Percentiles rank a stretch among this genome's conserved stretches.
Evolutionary conservation across 495 filamentous ascomycete genomes (phyloP).

Genomic region (Trichoderma asperelloides): DNA sequence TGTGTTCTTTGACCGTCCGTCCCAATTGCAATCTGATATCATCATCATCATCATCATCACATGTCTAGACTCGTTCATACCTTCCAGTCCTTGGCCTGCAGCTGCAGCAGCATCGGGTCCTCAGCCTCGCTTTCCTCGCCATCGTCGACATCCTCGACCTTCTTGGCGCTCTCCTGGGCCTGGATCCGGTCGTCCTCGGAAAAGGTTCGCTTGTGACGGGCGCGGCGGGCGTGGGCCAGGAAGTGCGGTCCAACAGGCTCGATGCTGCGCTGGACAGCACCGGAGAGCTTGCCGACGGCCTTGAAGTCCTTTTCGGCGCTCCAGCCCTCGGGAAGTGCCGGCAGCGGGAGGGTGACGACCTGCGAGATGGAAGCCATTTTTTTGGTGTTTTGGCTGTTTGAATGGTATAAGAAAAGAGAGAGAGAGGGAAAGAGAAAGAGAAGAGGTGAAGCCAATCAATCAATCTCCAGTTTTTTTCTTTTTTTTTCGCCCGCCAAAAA

Average conservation of each 20-base stretch:
- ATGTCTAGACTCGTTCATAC: constrained; percentile 31
- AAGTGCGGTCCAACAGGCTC: constrained; percentile 97
- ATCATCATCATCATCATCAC: not conserved
- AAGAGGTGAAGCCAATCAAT: constrained; percentile 11
- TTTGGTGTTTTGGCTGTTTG: not conserved
- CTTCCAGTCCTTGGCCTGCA: constrained; percentile 99
- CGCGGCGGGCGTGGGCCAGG: constrained; percentile 90
- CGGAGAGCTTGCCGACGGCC: constrained; percentile 57
- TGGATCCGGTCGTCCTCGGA: constrained; percentile 97
- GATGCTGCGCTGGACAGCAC: constrained; percentile 68
- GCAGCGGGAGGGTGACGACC: constrained; percentile 48
- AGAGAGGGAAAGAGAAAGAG: not conserved
- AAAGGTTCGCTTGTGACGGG: constrained; percentile 94
- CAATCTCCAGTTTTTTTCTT: constrained; percentile 14
- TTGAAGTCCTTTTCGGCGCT: constrained; percentile 86
- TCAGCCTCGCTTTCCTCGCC: constrained; percentile 89
- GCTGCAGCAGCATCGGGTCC: constrained; percentile 77
- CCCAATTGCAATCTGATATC: too few relatives aligned
- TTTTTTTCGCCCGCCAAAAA: not conserved
- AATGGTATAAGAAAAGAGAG: constrained; percentile 8
- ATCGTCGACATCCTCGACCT: constrained; percentile 83
- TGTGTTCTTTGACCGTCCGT: too few relatives aligned
- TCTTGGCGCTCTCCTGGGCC: constrained; percentile 88
- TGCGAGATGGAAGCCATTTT: constrained; percentile 31
- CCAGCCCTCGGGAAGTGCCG: constrained; percentile 74